These are phyloP conservation scores for Lactifluus volemus DNA, from an alignment of 768 basidiomycete species.

Conservation along the genomic window DNA sequence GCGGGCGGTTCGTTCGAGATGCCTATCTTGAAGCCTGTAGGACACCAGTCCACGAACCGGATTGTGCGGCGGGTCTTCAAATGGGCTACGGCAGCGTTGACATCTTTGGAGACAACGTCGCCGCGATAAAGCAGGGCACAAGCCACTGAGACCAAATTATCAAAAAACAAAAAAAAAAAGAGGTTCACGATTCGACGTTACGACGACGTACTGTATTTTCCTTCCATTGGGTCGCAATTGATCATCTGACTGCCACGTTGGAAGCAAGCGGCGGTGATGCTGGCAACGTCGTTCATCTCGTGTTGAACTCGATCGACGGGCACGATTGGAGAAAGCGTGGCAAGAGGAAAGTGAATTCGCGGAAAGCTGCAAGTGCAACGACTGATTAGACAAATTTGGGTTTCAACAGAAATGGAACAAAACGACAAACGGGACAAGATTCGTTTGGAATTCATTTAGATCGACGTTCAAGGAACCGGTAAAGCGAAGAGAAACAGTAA, in stretches of 20 bases:
- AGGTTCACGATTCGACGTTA: background rate
- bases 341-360: constrained; percentile 59
- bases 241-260: constrained; percentile 41
- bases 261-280: constrained; percentile 5
- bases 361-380: constrained; percentile 35
- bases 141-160: constrained; percentile 35
- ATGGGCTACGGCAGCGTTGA: constrained; percentile 61
- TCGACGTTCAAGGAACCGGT: constrained; percentile 60
- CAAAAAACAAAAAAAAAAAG: no score
- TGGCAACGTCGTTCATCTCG: constrained; percentile 56
- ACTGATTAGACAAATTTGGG: background rate
- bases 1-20: constrained; percentile 76
- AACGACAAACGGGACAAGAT: constrained; percentile 44
- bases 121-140: constrained; percentile 67
- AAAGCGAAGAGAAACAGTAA: constrained; percentile 45
- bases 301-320: constrained; percentile 53
- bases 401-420: constrained; percentile 13
- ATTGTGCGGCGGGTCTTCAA: constrained; percentile 76
- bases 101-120: constrained; percentile 71
- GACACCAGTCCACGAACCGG: constrained; percentile 73
- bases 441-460: constrained; percentile 27
- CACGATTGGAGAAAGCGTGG: constrained; percentile 58
- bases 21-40: constrained; percentile 72
- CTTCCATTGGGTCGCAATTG: constrained; percentile 70
- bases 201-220: constrained; percentile 58